Evolutionary conservation across 1,284 basidiomycete genomes (phyloP), one percentile per base, ranked within the genome.

Genomic region (Ustilago lituana): DNA sequence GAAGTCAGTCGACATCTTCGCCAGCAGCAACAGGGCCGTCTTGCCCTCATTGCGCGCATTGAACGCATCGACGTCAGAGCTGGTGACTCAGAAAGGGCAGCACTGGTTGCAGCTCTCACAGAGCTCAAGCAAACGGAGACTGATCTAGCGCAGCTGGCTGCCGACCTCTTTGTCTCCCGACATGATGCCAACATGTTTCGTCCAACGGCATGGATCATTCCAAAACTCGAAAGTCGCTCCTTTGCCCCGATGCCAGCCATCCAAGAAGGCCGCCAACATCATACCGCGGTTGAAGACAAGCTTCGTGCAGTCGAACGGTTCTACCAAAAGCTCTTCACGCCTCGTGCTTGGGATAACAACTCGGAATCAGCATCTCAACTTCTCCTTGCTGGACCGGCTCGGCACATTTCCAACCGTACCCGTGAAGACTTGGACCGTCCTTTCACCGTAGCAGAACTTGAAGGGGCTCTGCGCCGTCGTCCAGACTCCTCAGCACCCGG

Each of bases 191-290:
- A 51, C 29, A 51, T 51, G 48, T 41, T 51, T 24, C 26, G 38
- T 9, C 48, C 48, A 9, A 40, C 48, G 15, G 35, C 22, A 24
- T 51, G 48, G 48, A 41, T 51, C 27, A 51, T 51, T n/a, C 48
- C 48, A 4, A 8, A 8, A 5, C 29, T 41, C 4, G 48, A 51
- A 23, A 51, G 48, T 29, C 48, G 29, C 2, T 33, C 37, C 12
- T 51, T 51, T 41, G 27, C 48, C 3, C 37, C 38, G 10, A 51
- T 39, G 38, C 29, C 29, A 1, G 50, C 23, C 8, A 33, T 43
- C 11, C 2, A 17, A 5, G 31, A 52, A 10, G 39, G 32, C 15
- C 2, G 9, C n/a, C n/a, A n/a, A n/a, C n/a, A n/a, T n/a, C n/a
- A n/a, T n/a, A n/a, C n/a, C 12, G 24, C 37, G 17, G 29, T 39